Evolutionary conservation across 1,139 yeast species (phyloP), one percentile per base, ranked within the genome.

Genomic region (Suhomyces maxii): DNA sequence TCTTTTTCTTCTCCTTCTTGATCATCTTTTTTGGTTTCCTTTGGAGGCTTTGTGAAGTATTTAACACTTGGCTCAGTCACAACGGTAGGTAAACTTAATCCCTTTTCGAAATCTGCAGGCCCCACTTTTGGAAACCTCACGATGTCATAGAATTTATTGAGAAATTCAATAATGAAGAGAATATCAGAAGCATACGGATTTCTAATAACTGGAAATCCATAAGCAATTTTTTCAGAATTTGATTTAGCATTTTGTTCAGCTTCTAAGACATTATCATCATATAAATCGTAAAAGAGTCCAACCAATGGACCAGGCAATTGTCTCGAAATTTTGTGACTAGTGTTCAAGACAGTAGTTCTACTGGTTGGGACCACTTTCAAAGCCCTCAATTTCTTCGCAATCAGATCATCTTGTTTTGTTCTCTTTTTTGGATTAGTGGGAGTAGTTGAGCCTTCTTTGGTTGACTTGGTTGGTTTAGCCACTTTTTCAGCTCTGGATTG

Each of bases 31-130:
- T 13, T n/a, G 8, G 13, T 8, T 8, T 23, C 13, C 6, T 7
- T 12, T 7, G 11, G 25, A 1, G 33, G 14, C 34, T 39, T 37
- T 10, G 23, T 9, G 9, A 9, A 18, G 25, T 35, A 41, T 26
- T 39, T 43, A 6, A 36, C 36, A 26, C 39, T 37, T 7, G 34
- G 35, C 5, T 36, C 33, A 8, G 43, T 26, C 2, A 34, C 14
- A 1, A 36, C 23, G 10, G 26, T 7, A 10, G 67, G 64, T 34
- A 79, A 58, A 26, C 77, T 68, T 37, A 80, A 60, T 0, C 84
- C 84, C 23, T 63, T 59, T 54, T 80, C 84, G 32, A 80, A 65
- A 53, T 77, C 80, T 49, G 73, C 77, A 10, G 83, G 82, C 0
- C 75, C 71, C 9, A 77, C 48, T 10, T 60, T 65, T 2, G 49